phyloP scores from a whole-genome alignment of 495 filamentous ascomycete species.

The Tuber calosporum region DNA sequence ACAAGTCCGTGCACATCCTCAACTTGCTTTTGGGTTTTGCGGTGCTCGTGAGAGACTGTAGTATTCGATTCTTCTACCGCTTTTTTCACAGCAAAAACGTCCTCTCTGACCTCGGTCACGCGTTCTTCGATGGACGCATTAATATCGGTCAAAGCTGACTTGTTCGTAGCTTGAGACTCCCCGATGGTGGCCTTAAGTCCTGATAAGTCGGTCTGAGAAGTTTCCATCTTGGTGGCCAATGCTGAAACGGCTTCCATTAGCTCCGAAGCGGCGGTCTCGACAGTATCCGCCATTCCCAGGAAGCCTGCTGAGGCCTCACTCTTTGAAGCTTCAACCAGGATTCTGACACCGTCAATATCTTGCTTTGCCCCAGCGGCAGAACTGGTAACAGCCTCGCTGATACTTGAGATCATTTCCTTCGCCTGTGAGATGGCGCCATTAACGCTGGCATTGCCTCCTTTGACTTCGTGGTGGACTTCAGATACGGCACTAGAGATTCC shows the following conservation, averaged over 20 bases:
- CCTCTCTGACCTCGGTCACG: conserved; percentile 48
- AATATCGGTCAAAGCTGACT: conserved; percentile 32
- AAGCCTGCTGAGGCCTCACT: conserved; percentile 70
- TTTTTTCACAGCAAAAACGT: conserved; percentile 39
- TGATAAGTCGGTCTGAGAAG: conserved; percentile 12
- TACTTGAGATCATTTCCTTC: conserved; percentile 44
- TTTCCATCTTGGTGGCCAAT: conserved; percentile 41
- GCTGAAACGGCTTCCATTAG: conserved; percentile 32
- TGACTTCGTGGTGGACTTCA: conserved; percentile 28
- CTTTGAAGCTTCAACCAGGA: conserved; percentile 70
- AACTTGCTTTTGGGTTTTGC: conserved; percentile 37
- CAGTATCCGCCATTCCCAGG: conserved; percentile 66
- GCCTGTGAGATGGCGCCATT: conserved; percentile 24
- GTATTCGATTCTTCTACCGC: conserved; percentile 31
- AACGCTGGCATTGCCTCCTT: conserved; percentile 24
- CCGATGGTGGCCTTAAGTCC: conserved; percentile 24
- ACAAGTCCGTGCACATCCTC: conserved; percentile 38
- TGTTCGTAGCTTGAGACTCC: conserved; percentile 21
- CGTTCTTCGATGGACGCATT: conserved; percentile 50
- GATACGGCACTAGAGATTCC: conserved; percentile 39
- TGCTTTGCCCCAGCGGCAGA: conserved; percentile 47
- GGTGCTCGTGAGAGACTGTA: conserved; percentile 27
- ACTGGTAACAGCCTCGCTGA: conserved; percentile 32
- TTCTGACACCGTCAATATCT: conserved; percentile 61
- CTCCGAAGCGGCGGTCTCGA: conserved; percentile 61